Evolutionary conservation across 176 grass and related monocot genomes (phyloP), one percentile per base, ranked within the genome.

Genomic region (Aechmea fasciata): DNA sequence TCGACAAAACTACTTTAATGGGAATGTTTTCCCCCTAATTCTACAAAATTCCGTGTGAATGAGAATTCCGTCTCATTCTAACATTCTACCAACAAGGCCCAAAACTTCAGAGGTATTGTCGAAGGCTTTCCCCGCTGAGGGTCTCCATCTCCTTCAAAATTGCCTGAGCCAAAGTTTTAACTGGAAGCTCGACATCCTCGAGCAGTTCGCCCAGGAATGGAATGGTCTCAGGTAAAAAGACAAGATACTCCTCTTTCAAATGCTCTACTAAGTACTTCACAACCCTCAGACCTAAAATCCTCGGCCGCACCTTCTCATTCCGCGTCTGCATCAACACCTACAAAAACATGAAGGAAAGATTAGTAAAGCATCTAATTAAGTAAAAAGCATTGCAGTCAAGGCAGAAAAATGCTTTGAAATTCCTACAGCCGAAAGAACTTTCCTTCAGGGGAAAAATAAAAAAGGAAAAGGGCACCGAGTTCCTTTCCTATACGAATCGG

Each of bases 321-420:
- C 93, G 87, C 1, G 86, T 92, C 71, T 87, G 84, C 84, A 97
- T 90, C 68, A 97, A 62, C 66, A 97, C 93, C 86, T 97, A 79
- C 50, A 78, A 20, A 18, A 18, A 59, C 19, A 59, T 59, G 15
- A 59, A 20, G 54, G 9, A 59, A 41, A 59, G 54, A 59, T 59
- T 59, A 18, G 14, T 17, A 15, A 59, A 59, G 14, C n/a, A 59
- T 10, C 14, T 59, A 17, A 18, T 14, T 17, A 59, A 19, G n/a
- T 59, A 18, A 59, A 59, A 9, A 6, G 54, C 54, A 59, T 59
- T 18, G 19, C 19, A 7, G 13, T 59, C 54, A 59, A 59, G 54
- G 19, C 10, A 59, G 19, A 59, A 9, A 18, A 59, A 19, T 2
- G 19, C 54, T 19, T 4, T 9, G 9, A 19, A 59, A 17, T 17